Percentiles rank a stretch among this genome's conserved stretches.
These are phyloP conservation scores for Xylaria sp. DNA, from an alignment of 2,329 filamentous ascomycete genomes.

Conservation along the genomic window DNA sequence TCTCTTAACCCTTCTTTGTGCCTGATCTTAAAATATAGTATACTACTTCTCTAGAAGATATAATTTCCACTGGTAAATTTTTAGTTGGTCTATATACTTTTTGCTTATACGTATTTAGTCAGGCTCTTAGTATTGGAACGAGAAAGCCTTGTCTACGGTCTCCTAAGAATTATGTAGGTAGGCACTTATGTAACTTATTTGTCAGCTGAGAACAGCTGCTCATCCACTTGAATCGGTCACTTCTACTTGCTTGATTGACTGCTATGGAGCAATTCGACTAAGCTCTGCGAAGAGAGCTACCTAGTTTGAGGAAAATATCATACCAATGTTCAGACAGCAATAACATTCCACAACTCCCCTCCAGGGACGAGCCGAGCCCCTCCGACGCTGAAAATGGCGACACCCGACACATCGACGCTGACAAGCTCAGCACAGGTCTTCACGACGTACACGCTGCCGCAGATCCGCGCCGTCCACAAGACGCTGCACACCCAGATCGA, in stretches of 20 bases:
- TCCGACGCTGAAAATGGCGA: conserved; percentile 43
- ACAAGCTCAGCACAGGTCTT: conserved; percentile 67
- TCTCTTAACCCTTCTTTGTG: background rate
- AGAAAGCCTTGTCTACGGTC: no score
- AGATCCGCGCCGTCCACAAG: conserved; percentile 72
- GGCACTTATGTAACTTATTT: background rate
- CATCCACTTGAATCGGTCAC: background rate
- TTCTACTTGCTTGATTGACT: background rate
- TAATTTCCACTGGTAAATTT: background rate
- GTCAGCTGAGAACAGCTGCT: conserved; percentile 9
- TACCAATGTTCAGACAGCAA: conserved; percentile 20
- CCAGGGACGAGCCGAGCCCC: conserved; percentile 18
- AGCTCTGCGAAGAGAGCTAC: background rate
- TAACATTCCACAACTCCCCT: conserved; percentile 11
- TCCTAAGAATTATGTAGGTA: no score
- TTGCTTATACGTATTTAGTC: background rate
- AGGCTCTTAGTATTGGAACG: background rate
- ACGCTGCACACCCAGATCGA: conserved; percentile 68
- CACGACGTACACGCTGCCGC: conserved; percentile 67
- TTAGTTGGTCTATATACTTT: background rate
- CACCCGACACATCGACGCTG: conserved; percentile 60
- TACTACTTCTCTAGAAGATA: background rate
- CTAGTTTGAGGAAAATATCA: background rate
- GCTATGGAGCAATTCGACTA: background rate
- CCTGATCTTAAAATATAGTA: background rate